A percentile compares a stretch with the other conserved stretches of the same genome.
Conservation (phyloP, 2,329 filamentous ascomycete species). For the Drechslerella stenobrocha region DNA sequence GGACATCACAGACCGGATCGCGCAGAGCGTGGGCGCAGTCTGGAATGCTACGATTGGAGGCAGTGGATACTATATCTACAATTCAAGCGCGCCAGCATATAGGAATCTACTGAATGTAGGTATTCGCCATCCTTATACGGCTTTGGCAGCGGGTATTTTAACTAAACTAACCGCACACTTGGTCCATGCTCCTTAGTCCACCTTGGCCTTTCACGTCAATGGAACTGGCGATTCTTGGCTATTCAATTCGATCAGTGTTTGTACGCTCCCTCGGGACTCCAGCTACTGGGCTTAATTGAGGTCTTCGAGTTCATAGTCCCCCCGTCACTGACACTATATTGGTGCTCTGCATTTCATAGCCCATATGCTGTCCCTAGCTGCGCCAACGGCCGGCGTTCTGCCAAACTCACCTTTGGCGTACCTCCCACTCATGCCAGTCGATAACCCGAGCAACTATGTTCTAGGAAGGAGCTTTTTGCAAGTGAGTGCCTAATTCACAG, state of each 20-base stretch:
- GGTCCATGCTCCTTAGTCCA: constrained; percentile 27
- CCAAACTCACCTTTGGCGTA: constrained; percentile 17
- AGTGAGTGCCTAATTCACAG: constrained; percentile 4
- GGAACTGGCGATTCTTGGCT: constrained; percentile 31
- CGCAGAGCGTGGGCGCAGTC: constrained; percentile 38
- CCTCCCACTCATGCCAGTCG: constrained; percentile 33
- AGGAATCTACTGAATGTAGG: constrained; percentile 29
- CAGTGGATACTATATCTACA: constrained; percentile 37
- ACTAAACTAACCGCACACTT: neutral
- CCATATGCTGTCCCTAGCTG: constrained; percentile 17
- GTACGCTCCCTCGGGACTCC: no score
- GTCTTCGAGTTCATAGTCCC: no score
- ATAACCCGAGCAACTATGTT: constrained; percentile 25
- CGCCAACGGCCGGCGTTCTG: constrained; percentile 24
- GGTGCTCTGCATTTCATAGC: constrained; percentile 12
- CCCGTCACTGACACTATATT: no score
- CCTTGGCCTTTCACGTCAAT: constrained; percentile 33
- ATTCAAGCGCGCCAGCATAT: constrained; percentile 24
- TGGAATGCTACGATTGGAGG: constrained; percentile 35
- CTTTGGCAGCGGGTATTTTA: neutral
- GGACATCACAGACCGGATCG: constrained; percentile 26
- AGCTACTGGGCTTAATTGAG: no score
- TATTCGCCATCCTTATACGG: neutral
- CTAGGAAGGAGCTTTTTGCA: constrained; percentile 37
- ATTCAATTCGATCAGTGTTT: constrained; percentile 37